Evolutionary conservation across 805 yeast genomes (phyloP).

Genomic region (Barnettozyma botsteinii): DNA sequence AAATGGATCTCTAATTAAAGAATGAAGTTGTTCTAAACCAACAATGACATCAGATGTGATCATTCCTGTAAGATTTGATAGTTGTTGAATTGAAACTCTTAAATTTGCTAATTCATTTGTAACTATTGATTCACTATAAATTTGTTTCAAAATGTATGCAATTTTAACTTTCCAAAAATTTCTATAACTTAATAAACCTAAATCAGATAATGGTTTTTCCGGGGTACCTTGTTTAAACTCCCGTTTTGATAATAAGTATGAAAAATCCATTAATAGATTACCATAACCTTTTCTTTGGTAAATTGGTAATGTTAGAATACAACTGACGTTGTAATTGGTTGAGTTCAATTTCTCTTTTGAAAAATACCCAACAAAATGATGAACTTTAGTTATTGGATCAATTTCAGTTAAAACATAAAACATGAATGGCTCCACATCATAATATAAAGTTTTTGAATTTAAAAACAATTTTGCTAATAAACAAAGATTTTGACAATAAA

Average conservation of each 20-base stretch:
- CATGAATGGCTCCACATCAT: conserved; percentile 92
- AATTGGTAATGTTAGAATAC: conserved; percentile 85
- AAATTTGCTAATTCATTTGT: conserved; percentile 6
- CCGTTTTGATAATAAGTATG: conserved; percentile 68
- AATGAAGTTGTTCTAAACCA: conserved; percentile 73
- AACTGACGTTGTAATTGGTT: conserved; percentile 78
- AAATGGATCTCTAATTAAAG: conserved; percentile 43
- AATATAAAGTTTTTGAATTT: conserved; percentile 86
- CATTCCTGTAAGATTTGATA: conserved; percentile 78
- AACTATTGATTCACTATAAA: conserved; percentile 7
- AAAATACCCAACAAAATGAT: conserved; percentile 90
- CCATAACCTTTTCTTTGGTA: conserved; percentile 90
- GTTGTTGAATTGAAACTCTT: conserved; percentile 47
- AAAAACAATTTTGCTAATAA: conserved; percentile 82
- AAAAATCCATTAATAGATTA: conserved; percentile 78
- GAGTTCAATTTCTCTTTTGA: conserved; percentile 76
- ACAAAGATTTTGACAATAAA: conserved; percentile 87
- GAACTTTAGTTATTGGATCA: conserved; percentile 38
- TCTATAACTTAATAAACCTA: conserved; percentile 81
- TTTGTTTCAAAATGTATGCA: conserved; percentile 34
- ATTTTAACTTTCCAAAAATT: conserved; percentile 78
- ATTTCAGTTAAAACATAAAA: conserved; percentile 80
- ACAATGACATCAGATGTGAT: conserved; percentile 78
- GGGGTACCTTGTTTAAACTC: conserved; percentile 88
- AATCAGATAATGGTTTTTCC: conserved; percentile 85